These are phyloP conservation scores for Gryganskiella cystojenkinii DNA, from an alignment of 192 early-diverging fungal species.

Conservation along the genomic window DNA sequence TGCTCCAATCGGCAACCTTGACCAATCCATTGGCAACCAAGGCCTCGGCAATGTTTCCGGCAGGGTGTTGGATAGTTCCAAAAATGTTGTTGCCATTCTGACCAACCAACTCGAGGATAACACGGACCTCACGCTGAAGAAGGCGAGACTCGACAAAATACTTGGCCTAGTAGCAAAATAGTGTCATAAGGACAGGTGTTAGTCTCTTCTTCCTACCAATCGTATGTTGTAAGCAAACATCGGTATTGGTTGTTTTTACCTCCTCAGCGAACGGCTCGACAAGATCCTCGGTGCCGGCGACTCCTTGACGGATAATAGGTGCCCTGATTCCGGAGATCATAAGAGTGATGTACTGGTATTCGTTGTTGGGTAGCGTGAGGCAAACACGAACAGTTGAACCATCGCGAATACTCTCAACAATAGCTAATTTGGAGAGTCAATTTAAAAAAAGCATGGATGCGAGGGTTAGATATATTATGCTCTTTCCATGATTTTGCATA, in stretches of 20 bases:
- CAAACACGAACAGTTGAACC: slow-evolving; percentile 85
- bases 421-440: slow-evolving; percentile 56
- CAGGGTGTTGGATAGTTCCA: slow-evolving; percentile 82
- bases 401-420: slow-evolving; percentile 97
- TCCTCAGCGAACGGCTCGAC: slow-evolving; percentile 95
- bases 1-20: slow-evolving; percentile 89
- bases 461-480: background rate
- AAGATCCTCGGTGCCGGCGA: slow-evolving; percentile 75
- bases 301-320: slow-evolving; percentile 80
- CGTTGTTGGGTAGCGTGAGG: slow-evolving; percentile 67
- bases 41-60: slow-evolving; percentile 92
- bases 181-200: background rate
- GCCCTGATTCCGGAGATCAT: slow-evolving; percentile 88
- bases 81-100: slow-evolving; percentile 77
- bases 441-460: background rate
- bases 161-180: slow-evolving; percentile 65
- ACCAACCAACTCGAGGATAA: slow-evolving; percentile 82
- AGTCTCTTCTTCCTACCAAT: too few species aligned
- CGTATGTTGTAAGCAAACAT: background rate
- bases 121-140: slow-evolving; percentile 90
- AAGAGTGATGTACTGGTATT: slow-evolving; percentile 81
- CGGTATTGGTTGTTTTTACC: background rate
- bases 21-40: slow-evolving; percentile 86
- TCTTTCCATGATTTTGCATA: background rate
- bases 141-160: slow-evolving; percentile 92